A percentile compares a stretch with the other conserved stretches of the same genome.
These are phyloP conservation scores for Sphaerulina populicola DNA, from an alignment of 2,329 filamentous ascomycete genomes.

Conservation along the genomic window DNA sequence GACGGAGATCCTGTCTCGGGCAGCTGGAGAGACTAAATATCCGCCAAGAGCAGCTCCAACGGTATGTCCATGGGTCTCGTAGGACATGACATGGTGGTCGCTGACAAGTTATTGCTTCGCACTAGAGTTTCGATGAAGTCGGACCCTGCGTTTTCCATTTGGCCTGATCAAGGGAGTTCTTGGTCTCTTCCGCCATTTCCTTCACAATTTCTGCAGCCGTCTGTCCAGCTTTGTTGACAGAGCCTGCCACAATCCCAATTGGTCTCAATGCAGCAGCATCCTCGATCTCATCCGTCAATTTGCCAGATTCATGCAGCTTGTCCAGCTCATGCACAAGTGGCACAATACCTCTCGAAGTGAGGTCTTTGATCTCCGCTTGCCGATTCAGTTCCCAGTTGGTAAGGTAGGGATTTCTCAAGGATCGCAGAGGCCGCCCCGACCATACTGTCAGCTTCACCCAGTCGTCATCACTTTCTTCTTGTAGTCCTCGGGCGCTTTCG, in stretches of 20 bases:
- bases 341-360: conserved; percentile 77
- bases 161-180: too few species aligned
- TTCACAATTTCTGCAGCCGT: conserved; percentile 18
- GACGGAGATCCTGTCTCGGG: conserved; percentile 1
- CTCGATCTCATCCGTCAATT: conserved; percentile 20
- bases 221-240: conserved; percentile 17
- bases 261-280: conserved; percentile 34
- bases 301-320: conserved; percentile 46
- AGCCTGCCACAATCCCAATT: conserved; percentile 16
- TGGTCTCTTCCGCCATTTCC: conserved; percentile 6
- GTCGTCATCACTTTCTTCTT: conserved; percentile 63
- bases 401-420: conserved; percentile 87
- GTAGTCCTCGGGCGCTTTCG: conserved; percentile 15
- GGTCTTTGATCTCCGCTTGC: conserved; percentile 75
- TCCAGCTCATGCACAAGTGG: conserved; percentile 91
- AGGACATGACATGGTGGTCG: too few species aligned
- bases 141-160: neutral
- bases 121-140: neutral
- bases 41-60: neutral
- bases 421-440: conserved; percentile 85
- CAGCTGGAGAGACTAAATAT: neutral
- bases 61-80: too few species aligned
- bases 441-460: conserved; percentile 95
- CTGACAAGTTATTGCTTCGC: too few species aligned
- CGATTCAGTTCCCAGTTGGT: conserved; percentile 91